These are phyloP conservation scores for Moniliophthora roreri DNA, from an alignment of 1,284 basidiomycete genomes.

Conservation along the genomic window DNA sequence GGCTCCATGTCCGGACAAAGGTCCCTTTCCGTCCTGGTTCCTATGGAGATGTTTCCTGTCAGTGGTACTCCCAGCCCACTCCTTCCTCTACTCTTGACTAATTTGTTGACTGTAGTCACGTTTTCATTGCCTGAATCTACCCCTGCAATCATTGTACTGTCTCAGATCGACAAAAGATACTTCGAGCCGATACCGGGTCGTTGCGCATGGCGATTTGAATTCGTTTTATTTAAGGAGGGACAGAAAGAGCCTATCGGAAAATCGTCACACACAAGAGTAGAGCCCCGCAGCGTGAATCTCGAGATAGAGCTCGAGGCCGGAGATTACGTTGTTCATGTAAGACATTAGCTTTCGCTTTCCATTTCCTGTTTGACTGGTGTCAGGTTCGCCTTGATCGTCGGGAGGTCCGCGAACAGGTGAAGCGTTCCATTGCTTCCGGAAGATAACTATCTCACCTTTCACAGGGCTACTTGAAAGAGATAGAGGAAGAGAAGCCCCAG, in stretches of 20 bases:
- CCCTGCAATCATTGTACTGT: constrained; percentile 44
- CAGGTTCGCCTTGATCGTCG: not conserved
- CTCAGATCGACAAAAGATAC: constrained; percentile 46
- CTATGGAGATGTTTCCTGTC: constrained; percentile 49
- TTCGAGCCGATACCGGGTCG: constrained; percentile 36
- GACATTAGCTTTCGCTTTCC: constrained; percentile 14
- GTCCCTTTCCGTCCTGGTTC: constrained; percentile 39
- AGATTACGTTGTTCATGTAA: constrained; percentile 54
- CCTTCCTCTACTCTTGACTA: not conserved
- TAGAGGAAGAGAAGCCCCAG: too few species aligned
- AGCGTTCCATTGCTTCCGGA: too few species aligned
- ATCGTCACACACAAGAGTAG: constrained; percentile 32
- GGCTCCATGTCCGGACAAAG: constrained; percentile 38
- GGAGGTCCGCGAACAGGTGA: not conserved
- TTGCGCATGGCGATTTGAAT: constrained; percentile 41
- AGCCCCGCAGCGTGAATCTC: constrained; percentile 38
- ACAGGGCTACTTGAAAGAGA: too few species aligned
- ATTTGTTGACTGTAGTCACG: constrained; percentile 34
- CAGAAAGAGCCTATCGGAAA: constrained; percentile 33
- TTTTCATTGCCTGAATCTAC: constrained; percentile 38
- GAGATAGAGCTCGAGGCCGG: constrained; percentile 43
- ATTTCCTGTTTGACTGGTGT: too few species aligned
- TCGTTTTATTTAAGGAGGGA: constrained; percentile 45
- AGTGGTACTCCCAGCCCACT: constrained; percentile 13
- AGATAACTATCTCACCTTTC: too few species aligned